These are phyloP conservation scores for Suhomyces prunicola DNA, from an alignment of 805 yeast genomes.

Conservation along the genomic window DNA sequence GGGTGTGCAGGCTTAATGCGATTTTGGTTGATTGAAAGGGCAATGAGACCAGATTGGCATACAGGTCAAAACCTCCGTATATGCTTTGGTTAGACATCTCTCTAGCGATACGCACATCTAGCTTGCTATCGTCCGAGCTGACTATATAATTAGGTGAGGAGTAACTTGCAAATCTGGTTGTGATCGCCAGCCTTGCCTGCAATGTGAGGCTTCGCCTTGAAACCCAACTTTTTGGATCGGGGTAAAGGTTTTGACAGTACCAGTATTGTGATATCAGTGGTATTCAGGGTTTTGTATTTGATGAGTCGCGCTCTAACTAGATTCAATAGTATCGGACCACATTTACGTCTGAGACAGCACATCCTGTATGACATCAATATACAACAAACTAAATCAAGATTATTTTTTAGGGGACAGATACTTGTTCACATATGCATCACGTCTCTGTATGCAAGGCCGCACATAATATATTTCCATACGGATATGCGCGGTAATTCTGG, in stretches of 20 bases:
- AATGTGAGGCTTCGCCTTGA: not conserved
- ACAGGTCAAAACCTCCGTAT: not conserved
- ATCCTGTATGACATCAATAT: not conserved
- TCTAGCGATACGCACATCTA: not conserved
- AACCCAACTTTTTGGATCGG: not conserved
- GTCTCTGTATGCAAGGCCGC: not conserved
- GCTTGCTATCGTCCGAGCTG: not conserved
- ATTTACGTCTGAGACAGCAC: not conserved
- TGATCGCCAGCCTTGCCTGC: not conserved
- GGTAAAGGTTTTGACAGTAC: not conserved
- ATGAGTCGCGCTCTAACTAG: not conserved
- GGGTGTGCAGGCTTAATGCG: not conserved
- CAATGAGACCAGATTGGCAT: not conserved
- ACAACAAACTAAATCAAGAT: not conserved
- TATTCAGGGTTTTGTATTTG: not conserved
- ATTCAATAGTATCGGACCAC: not conserved
- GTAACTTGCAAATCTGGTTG: not conserved
- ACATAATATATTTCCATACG: not conserved
- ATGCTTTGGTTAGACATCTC: not conserved
- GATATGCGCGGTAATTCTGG: not conserved
- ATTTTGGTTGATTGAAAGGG: not conserved
- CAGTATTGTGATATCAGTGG: not conserved
- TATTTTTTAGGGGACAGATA: not conserved
- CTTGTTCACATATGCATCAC: not conserved
- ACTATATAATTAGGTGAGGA: too few relatives aligned